Percentiles rank a stretch among this genome's conserved stretches.
These are phyloP conservation scores for Penicillium janthinellum DNA, from an alignment of 2,329 filamentous ascomycete genomes.

Conservation along the genomic window DNA sequence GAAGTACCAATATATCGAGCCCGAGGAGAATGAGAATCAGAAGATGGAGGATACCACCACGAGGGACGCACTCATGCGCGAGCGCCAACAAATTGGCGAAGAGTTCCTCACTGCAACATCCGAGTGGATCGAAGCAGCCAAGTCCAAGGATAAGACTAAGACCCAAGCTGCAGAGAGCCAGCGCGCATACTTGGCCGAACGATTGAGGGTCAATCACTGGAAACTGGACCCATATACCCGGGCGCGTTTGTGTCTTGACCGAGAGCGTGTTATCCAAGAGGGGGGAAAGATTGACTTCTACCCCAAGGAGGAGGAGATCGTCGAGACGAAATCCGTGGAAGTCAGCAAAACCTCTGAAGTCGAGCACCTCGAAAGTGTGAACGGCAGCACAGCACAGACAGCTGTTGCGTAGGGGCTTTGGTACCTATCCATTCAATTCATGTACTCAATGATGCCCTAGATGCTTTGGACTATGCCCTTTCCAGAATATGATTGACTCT, in stretches of 20 bases:
- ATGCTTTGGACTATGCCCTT: background rate
- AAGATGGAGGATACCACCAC: conserved; percentile 68
- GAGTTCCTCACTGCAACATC: conserved; percentile 73
- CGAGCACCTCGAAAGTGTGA: conserved; percentile 18
- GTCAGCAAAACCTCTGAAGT: conserved; percentile 4
- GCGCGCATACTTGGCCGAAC: conserved; percentile 63
- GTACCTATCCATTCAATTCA: background rate
- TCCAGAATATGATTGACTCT: background rate
- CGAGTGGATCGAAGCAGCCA: conserved; percentile 67
- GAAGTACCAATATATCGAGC: conserved; percentile 79
- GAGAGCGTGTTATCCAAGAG: conserved; percentile 68
- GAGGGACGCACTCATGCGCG: conserved; percentile 62
- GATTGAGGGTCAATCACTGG: conserved; percentile 80
- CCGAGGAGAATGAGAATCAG: conserved; percentile 71
- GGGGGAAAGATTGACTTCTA: conserved; percentile 74
- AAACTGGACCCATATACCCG: conserved; percentile 81
- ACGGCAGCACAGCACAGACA: background rate
- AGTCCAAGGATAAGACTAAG: conserved; percentile 46
- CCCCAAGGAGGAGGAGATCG: conserved; percentile 32
- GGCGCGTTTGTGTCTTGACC: conserved; percentile 77
- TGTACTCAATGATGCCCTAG: background rate
- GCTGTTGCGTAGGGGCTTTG: background rate
- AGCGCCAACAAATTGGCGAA: conserved; percentile 65
- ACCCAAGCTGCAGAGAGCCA: conserved; percentile 54
- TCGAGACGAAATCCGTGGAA: conserved; percentile 8